Base-by-base conservation (phyloP, 805 yeast species). In the Kazachstania psychrophila region DNA sequence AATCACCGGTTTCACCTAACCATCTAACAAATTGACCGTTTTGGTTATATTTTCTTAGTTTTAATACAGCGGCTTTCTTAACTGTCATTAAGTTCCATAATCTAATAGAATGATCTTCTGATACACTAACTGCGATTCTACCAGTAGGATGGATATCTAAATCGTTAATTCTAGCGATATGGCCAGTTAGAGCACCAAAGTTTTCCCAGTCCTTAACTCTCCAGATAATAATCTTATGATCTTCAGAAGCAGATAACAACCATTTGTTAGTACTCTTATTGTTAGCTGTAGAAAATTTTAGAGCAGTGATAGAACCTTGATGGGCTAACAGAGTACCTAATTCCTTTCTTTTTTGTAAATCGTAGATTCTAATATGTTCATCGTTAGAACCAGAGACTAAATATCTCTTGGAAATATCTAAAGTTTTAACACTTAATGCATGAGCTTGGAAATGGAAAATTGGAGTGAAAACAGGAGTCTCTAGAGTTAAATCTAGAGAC, bases 31-130 rank as follows among this genome's bases (percentile, higher is more conserved):
- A 66, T 42, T 76, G 78, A 31, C 79, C 81, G 39, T 68, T 62
- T 59, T 80, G 83, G 45, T 79, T 77, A 52, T 79, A 83, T 42
- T 69, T 74, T 54, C 72, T 79, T 41, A 83, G 62, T 52, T 82
- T 87, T 60, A 88, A 64, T 9, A 73, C 68, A 1, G 95, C 88
- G 14, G 97, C 97, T 60, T 87, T 88, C 56, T 84, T 83, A 11
- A 86, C 92, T 1, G 96, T 89, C 97, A 92, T 89, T 46, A 92
- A 66, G 56, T 92, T 92, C 98, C 98, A 92, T 40, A 92, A 68
- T 52, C 89, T 69, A 25, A 92, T 70, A 6, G 94, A 81, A 43
- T 74, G 73, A 59, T 92, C 98, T 20, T 73, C 77, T 40, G 94
- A 84, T 4, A 87, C 95, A 42, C 94, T 80, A 19, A 92, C 73